A percentile compares a stretch with the other conserved stretches of the same genome.
These are phyloP conservation scores for Pseudogymnoascus sp. DNA, from an alignment of 2,329 filamentous ascomycete genomes.

Conservation along the genomic window DNA sequence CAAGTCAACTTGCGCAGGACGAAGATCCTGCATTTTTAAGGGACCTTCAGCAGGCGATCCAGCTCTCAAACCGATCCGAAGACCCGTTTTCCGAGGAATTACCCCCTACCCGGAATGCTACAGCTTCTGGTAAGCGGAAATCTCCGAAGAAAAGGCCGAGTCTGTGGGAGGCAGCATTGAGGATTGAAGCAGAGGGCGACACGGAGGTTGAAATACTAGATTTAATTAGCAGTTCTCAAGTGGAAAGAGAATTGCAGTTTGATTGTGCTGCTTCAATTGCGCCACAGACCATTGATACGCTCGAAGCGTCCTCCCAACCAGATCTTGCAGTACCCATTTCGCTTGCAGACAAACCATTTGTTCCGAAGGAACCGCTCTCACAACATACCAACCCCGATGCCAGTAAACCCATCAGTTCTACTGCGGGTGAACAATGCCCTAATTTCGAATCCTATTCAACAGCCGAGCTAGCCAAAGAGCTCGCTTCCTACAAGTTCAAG, in stretches of 20 bases:
- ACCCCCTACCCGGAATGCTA: neutral
- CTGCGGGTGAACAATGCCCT: slow-evolving; percentile 32
- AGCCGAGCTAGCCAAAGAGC: slow-evolving; percentile 50
- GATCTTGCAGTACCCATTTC: neutral
- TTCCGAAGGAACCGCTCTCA: neutral
- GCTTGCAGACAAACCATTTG: neutral
- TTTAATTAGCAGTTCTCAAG: slow-evolving; percentile 33
- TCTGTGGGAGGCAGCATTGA: slow-evolving; percentile 64
- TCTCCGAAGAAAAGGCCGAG: slow-evolving; percentile 24
- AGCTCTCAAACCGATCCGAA: slow-evolving; percentile 43
- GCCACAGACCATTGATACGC: neutral
- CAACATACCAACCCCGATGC: neutral
- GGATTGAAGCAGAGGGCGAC: slow-evolving; percentile 56
- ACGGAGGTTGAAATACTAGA: slow-evolving; percentile 56
- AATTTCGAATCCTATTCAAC: slow-evolving; percentile 56
- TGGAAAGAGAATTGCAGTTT: neutral
- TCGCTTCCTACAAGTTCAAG: slow-evolving; percentile 64
- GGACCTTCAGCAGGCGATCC: slow-evolving; percentile 54
- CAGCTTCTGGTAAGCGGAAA: slow-evolving; percentile 9
- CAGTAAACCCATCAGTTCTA: neutral
- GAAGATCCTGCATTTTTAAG: slow-evolving; percentile 59
- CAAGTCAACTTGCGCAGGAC: slow-evolving; percentile 69
- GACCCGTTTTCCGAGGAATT: slow-evolving; percentile 17
- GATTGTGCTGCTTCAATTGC: neutral
- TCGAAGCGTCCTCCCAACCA: neutral